Base-by-base conservation (phyloP, 2,329 filamentous ascomycete genomes). In the Monosporascus sp. region DNA sequence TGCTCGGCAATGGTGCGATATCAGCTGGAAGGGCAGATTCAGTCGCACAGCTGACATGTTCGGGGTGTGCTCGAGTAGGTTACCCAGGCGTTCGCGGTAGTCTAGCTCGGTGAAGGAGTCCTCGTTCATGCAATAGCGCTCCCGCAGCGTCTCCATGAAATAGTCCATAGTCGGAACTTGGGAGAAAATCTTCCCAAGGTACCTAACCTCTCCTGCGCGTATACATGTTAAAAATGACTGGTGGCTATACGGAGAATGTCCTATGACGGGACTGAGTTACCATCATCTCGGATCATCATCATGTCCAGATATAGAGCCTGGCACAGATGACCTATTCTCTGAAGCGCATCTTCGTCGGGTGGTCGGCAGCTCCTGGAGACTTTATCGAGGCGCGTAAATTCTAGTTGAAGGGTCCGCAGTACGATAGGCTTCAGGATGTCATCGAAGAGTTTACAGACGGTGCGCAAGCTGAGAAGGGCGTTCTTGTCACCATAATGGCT, bases 211-310 rank as follows among this genome's bases (percentile, higher is more conserved):
- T 55, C 74, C 78, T 80, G 57, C 11, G 14, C 38, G 49, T 14
- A 34, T 34, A 27, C 45, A 8, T 47, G 53, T 38, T 7, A 48
- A 45, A 41, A 27, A 6, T 19, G 31, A 8, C 31, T n/a, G 41
- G 48, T 59, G 45, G 27, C 31, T 14, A 5, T 34, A 11, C 9
- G 2, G 31, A 11, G 7, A 14, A 34, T 9, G 31, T 5, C 31
- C 31, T 34, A 5, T 14, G 31, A 14, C 31, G 22, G 19, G 17
- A 20, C 19, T 7, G 38, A 58, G 73, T 58, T 66, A 80, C 78
- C 62, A 51, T 80, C 76, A 60, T 81, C 78, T 58, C 78, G 73
- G 38, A 81, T 64, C 17, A 80, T 71, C 75, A 78, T 80, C 63
- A 81, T 65, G 60, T 82, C 78, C 48, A 81, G 69, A 54, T 76